A percentile compares a stretch with the other conserved stretches of the same genome.
Evolutionary conservation across 805 yeast genomes (phyloP).

Genomic region (Starmera amethionina): DNA sequence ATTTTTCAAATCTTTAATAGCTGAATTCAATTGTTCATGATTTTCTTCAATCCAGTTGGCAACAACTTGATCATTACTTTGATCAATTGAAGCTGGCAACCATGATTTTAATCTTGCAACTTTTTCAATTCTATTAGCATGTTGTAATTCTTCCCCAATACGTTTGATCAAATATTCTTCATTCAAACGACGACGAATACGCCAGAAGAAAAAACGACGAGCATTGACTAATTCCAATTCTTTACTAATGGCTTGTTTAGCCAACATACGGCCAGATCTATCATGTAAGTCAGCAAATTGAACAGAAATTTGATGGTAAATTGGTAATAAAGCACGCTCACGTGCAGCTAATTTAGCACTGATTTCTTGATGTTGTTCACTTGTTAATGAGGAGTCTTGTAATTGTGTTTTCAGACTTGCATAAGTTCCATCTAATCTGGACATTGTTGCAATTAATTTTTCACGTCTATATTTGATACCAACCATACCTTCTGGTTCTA

Average conservation of each 20-base stretch:
- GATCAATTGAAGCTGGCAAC: conserved; percentile 64
- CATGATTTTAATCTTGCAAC: conserved; percentile 81
- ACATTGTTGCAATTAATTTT: conserved; percentile 84
- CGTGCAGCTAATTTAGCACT: conserved; percentile 64
- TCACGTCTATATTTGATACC: conserved; percentile 96
- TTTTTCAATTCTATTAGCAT: conserved; percentile 65
- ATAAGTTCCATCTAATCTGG: conserved; percentile 74
- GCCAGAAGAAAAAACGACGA: conserved; percentile 98
- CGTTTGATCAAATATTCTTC: conserved; percentile 82
- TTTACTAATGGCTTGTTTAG: conserved; percentile 82
- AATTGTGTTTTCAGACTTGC: conserved; percentile 55
- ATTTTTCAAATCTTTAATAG: conserved; percentile 51
- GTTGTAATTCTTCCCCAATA: conserved; percentile 52
- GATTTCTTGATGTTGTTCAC: conserved; percentile 58
- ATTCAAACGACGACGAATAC: conserved; percentile 88
- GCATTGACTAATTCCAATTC: conserved; percentile 80
- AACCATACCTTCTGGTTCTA: conserved; percentile 99
- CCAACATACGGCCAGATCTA: conserved; percentile 94
- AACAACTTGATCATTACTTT: conserved; percentile 65
- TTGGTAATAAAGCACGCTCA: conserved; percentile 72
- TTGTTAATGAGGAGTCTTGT: conserved; percentile 38
- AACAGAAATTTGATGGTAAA: conserved; percentile 84
- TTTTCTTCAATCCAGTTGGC: conserved; percentile 81
- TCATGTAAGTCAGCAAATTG: conserved; percentile 98
- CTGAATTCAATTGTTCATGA: conserved; percentile 50